Evolutionary conservation across 2,329 filamentous ascomycete species (phyloP).

Genomic region (Epichloe uncinata): DNA sequence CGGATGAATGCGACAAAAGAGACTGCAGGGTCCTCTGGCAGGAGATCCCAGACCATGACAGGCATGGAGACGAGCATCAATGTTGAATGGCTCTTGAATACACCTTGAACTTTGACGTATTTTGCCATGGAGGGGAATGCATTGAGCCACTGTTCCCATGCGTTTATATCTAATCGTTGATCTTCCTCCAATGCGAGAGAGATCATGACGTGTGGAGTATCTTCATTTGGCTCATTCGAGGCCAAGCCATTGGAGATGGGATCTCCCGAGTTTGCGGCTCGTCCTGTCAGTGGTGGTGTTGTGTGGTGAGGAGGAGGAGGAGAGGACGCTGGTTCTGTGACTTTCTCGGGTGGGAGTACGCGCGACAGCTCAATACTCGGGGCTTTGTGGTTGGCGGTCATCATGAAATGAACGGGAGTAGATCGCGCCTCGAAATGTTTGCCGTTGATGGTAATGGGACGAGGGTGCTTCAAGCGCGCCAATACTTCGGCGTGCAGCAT

Average conservation of each 20-base stretch:
- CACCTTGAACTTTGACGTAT: conserved; percentile 46
- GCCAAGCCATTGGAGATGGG: conserved; percentile 15
- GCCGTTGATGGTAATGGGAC: conserved; percentile 43
- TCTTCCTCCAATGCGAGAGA: conserved; percentile 45
- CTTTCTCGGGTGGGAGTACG: conserved; percentile 13
- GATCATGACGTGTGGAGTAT: conserved; percentile 47
- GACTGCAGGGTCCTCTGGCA: conserved; percentile 43
- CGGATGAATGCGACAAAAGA: conserved; percentile 46
- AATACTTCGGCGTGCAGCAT: conserved; percentile 49
- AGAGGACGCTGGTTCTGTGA: conserved; percentile 13
- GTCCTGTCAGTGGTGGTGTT: conserved; percentile 13
- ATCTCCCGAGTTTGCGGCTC: conserved; percentile 13
- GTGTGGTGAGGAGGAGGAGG: conserved; percentile 7
- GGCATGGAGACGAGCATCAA: conserved; percentile 44
- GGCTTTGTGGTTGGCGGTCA: conserved; percentile 45
- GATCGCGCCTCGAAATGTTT: conserved; percentile 44
- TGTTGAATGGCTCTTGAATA: conserved; percentile 49
- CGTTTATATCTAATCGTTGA: conserved; percentile 41
- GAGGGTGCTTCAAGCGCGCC: conserved; percentile 45
- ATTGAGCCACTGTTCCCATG: conserved; percentile 44
- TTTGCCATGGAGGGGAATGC: conserved; percentile 44
- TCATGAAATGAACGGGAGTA: conserved; percentile 49
- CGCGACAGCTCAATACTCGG: conserved; percentile 43
- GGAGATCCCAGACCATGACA: conserved; percentile 45
- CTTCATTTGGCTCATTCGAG: conserved; percentile 35